phyloP scores from a whole-genome alignment of 805 yeast genomes.

The Tetrapisispora arboricola region DNA sequence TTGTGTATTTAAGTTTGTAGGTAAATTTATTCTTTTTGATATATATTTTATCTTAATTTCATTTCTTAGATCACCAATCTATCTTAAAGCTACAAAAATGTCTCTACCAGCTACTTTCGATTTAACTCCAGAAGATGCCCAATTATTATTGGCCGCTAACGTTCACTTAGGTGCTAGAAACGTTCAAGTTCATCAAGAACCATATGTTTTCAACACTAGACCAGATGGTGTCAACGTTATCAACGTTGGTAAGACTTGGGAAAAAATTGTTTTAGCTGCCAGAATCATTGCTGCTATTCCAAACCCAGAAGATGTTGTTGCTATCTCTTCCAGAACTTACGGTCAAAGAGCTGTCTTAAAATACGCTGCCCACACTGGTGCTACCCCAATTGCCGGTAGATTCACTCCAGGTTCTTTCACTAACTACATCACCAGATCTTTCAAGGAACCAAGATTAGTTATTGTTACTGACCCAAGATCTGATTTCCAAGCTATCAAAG shows the following conservation, averaged over 20 bases:
- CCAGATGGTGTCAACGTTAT: slow-evolving; percentile 99
- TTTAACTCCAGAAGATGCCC: slow-evolving; percentile 96
- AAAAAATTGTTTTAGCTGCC: slow-evolving; percentile 91
- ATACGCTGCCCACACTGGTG: slow-evolving; percentile 99
- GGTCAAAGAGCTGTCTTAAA: slow-evolving; percentile 99
- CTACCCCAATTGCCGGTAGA: slow-evolving; percentile 99
- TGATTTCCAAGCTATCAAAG: slow-evolving; percentile 99
- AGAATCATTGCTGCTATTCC: slow-evolving; percentile 99
- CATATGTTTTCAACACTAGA: slow-evolving; percentile 96
- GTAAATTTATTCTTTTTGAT: neutral
- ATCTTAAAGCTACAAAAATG: slow-evolving; percentile 34
- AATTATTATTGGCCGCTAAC: slow-evolving; percentile 98
- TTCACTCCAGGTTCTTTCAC: slow-evolving; percentile 99
- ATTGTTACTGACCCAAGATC: slow-evolving; percentile 99
- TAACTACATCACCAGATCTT: slow-evolving; percentile 98
- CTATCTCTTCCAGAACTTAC: slow-evolving; percentile 97
- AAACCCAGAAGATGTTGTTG: slow-evolving; percentile 96
- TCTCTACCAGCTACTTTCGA: slow-evolving; percentile 82
- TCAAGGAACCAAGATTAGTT: slow-evolving; percentile 99
- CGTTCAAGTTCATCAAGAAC: slow-evolving; percentile 97
- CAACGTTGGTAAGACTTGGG: slow-evolving; percentile 99
- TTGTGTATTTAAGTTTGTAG: no score
- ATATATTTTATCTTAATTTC: neutral
- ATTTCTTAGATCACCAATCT: neutral
- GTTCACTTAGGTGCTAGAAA: slow-evolving; percentile 99